These are phyloP conservation scores for Acer yangbiense DNA, from an alignment of 345 rosid genomes.

Conservation along the genomic window DNA sequence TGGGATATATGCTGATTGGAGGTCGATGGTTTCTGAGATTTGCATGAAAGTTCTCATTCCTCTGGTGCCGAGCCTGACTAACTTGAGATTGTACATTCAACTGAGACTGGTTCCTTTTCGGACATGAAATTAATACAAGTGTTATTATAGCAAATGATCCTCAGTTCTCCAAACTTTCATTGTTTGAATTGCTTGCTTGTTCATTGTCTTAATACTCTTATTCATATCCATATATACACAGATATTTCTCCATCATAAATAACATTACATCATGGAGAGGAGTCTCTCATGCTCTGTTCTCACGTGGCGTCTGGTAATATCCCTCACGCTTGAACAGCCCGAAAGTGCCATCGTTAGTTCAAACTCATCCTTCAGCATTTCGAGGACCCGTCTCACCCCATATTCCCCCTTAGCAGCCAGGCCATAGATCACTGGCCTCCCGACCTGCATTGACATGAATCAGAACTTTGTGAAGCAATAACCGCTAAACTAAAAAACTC, in stretches of 20 bases:
- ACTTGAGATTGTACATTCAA: no score
- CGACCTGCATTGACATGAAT: constrained; percentile 55
- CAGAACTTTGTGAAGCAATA: no score
- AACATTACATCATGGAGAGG: constrained; percentile 33
- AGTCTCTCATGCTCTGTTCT: constrained; percentile 44
- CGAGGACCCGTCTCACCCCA: constrained; percentile 61
- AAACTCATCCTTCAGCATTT: constrained; percentile 78
- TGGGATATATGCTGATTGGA: no score
- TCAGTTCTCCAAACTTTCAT: no score
- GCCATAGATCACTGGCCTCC: constrained; percentile 78
- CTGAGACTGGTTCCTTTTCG: constrained; percentile 7
- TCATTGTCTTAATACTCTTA: no score
- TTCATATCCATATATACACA: no score
- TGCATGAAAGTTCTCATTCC: background rate
- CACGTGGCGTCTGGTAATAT: constrained; percentile 66
- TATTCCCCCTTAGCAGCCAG: constrained; percentile 77
- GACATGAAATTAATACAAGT: background rate
- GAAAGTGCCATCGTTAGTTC: constrained; percentile 80
- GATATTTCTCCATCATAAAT: no score
- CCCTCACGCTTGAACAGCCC: constrained; percentile 63
- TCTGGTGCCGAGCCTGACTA: no score
- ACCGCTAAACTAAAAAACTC: no score
- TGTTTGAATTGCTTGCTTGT: no score
- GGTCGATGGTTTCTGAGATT: background rate
- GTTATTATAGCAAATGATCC: no score